Evolutionary conservation across 306 rosid genomes (phyloP), one percentile per base, ranked within the genome.

Genomic region (Sechiopsis laciniata): DNA sequence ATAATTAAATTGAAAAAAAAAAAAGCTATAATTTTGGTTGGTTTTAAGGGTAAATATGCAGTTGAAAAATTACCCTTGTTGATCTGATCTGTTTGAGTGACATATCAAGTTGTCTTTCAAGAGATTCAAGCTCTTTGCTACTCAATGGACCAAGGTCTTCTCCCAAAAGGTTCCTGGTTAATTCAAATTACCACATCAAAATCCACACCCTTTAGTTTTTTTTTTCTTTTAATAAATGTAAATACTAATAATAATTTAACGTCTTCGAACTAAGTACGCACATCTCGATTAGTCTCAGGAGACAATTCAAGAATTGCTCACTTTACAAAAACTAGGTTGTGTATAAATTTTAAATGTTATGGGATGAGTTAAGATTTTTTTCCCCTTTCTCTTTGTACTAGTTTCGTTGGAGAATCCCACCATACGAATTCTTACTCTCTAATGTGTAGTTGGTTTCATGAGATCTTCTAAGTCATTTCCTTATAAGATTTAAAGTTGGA

Each of bases 21-120:
- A 1, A 32, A 26, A 54, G n/a, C 3, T 19, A 56, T 5, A 37
- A 57, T 17, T 56, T 46, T 48, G 21, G 40, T 19, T 17, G 59
- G 24, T 8, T 55, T 37, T 1, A 14, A 67, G 8, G 72, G 10
- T 10, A 59, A 21, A 21, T 13, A 16, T 21, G 63, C 1, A 62
- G 15, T 20, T 29, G 16, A 8, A 40, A 15, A 6, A 21, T 52
- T 88, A 90, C 97, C 99, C 99, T 82, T 66, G 89, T 89, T 24
- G 97, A 89, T 89, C 99, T 86, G 55, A 94, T 91, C 78, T 86
- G 99, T 84, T 89, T 89, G 81, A 94, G 84, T 70, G 99, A 91
- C 67, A 89, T 82, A 76, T 91, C 99, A 55, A 94, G 88, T 84
- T 94, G 97, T 81, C 91, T 94, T 81, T 94, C 99, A 78, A 94